A percentile compares a stretch with the other conserved stretches of the same genome.
These are phyloP conservation scores for Xerocomus brunneocitrinus DNA, from an alignment of 768 basidiomycete species.

Conservation along the genomic window DNA sequence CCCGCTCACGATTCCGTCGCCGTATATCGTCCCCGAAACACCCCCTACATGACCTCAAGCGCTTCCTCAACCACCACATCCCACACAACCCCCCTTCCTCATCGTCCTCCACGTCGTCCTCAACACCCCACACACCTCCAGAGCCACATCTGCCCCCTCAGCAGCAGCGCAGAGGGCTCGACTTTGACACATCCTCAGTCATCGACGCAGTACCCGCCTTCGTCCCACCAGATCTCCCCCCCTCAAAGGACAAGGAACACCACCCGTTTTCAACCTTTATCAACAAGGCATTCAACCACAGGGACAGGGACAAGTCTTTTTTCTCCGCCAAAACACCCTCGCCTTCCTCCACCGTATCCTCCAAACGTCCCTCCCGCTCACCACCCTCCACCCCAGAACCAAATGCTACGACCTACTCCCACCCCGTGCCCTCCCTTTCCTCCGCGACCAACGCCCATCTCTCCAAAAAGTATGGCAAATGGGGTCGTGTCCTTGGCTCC, in stretches of 20 bases:
- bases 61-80: slow-evolving; percentile 92
- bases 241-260: slow-evolving; percentile 25
- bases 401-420: slow-evolving; percentile 21
- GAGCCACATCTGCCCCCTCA: slow-evolving; percentile 33
- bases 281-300: slow-evolving; percentile 30
- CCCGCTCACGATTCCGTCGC: slow-evolving; percentile 27
- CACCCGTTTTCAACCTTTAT: slow-evolving; percentile 31
- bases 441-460: slow-evolving; percentile 87
- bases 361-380: slow-evolving; percentile 25
- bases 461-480: slow-evolving; percentile 99
- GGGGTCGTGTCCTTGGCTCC: slow-evolving; percentile 91
- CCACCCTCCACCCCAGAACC: slow-evolving; percentile 24
- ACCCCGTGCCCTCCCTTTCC: slow-evolving; percentile 58
- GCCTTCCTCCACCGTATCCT: slow-evolving; percentile 26
- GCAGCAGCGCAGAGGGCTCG: slow-evolving; percentile 32
- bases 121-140: slow-evolving; percentile 24
- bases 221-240: slow-evolving; percentile 12
- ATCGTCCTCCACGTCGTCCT: slow-evolving; percentile 24
- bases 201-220: slow-evolving; percentile 30
- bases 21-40: slow-evolving; percentile 35
- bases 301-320: slow-evolving; percentile 14
- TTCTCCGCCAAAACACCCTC: slow-evolving; percentile 30
- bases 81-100: slow-evolving; percentile 36
- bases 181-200: slow-evolving; percentile 34
- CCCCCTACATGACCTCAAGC: slow-evolving; percentile 88